Evolutionary conservation across 148 eudicot species (phyloP).

Genomic region (Beta vulgaris): DNA sequence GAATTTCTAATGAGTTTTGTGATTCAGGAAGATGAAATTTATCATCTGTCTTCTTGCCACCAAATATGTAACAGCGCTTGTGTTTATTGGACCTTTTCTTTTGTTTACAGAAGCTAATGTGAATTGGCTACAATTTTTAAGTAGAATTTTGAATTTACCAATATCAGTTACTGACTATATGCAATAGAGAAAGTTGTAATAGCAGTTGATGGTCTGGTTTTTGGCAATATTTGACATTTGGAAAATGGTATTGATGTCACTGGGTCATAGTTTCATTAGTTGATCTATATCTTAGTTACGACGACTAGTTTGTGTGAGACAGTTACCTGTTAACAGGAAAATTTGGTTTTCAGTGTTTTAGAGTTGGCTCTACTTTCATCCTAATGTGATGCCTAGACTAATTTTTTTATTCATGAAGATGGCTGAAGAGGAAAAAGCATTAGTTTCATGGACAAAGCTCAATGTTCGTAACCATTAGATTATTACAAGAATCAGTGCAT

Average conservation of each 20-base stretch:
- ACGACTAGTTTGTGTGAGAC: not conserved
- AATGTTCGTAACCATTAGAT: not conserved
- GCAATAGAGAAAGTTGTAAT: not conserved
- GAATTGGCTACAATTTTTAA: not conserved
- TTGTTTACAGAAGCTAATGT: not conserved
- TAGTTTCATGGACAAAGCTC: not conserved
- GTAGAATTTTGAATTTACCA: no score
- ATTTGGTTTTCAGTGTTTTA: no score
- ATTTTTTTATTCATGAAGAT: not conserved
- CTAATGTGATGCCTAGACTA: not conserved
- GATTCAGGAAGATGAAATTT: conserved; percentile 1
- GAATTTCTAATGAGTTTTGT: not conserved
- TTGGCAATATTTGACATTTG: not conserved
- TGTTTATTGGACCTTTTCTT: not conserved
- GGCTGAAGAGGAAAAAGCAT: conserved; percentile 3
- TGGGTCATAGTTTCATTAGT: no score
- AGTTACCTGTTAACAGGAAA: no score
- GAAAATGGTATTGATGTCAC: not conserved
- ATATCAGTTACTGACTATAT: not conserved
- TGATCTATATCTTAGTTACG: not conserved
- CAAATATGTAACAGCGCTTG: not conserved
- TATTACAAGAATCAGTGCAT: not conserved
- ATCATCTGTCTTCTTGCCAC: not conserved
- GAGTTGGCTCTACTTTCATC: not conserved
- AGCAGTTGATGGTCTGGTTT: not conserved